These are phyloP conservation scores for Colletotrichum orbiculare DNA, from an alignment of 2,329 filamentous ascomycete genomes.

Conservation along the genomic window DNA sequence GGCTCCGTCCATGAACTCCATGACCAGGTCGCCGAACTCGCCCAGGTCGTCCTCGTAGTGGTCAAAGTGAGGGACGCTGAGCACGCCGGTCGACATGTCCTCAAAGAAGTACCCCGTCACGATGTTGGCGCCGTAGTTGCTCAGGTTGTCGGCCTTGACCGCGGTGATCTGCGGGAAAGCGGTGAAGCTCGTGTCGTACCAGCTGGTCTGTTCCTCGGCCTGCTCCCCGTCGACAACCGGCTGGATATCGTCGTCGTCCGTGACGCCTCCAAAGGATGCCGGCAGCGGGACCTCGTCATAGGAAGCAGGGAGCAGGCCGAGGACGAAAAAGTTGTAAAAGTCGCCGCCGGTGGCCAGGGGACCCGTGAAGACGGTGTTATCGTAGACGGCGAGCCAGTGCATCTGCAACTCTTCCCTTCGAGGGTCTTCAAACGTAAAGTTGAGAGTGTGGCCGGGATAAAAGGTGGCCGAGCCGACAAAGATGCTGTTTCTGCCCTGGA, in stretches of 20 bases:
- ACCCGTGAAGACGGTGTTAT: constrained; percentile 24
- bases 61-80: constrained; percentile 29
- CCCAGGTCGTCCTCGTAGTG: constrained; percentile 20
- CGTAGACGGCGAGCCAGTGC: constrained; percentile 24
- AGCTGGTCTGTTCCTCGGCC: not conserved
- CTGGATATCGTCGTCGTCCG: not conserved
- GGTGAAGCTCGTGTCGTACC: constrained; percentile 1
- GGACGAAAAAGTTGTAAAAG: constrained; percentile 31
- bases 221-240: not conserved
- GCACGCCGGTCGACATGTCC: constrained; percentile 24
- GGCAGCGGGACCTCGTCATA: constrained; percentile 12
- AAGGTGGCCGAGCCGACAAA: constrained; percentile 21
- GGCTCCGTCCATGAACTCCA: constrained; percentile 9
- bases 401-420: not conserved
- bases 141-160: constrained; percentile 12
- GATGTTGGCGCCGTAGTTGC: constrained; percentile 10
- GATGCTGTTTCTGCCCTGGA: constrained; percentile 11
- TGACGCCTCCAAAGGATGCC: constrained; percentile 1
- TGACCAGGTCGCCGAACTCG: constrained; percentile 10
- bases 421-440: constrained; percentile 24
- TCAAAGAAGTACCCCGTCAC: constrained; percentile 27
- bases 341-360: constrained; percentile 25
- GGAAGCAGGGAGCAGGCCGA: constrained; percentile 20
- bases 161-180: constrained; percentile 7
- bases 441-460: constrained; percentile 23